Evolutionary conservation across 208 protist genomes (phyloP).

Genomic region (Herpetomonas tarakana): DNA sequence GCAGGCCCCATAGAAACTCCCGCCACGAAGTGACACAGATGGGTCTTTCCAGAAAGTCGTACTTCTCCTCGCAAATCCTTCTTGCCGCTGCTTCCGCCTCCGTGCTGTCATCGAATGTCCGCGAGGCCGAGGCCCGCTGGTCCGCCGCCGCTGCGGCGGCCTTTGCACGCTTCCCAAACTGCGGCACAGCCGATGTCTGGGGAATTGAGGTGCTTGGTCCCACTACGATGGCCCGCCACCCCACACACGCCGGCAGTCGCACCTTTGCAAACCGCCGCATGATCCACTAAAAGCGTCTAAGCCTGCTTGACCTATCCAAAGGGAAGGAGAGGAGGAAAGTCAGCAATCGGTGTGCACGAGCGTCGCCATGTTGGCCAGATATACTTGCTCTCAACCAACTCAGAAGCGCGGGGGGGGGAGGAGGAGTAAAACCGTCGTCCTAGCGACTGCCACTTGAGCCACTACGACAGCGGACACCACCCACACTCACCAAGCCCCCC

Average conservation of each 20-base stretch:
- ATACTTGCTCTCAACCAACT: no score
- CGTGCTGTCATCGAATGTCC: conserved; percentile 1
- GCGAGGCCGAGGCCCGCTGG: neutral
- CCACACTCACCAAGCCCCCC: no score
- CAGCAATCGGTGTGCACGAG: no score
- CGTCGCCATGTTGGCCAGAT: no score
- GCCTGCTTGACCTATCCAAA: no score
- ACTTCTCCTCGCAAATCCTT: conserved; percentile 52
- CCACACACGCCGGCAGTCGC: neutral
- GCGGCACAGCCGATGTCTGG: conserved; percentile 12
- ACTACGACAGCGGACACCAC: no score
- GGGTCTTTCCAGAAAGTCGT: conserved; percentile 74
- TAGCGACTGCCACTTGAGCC: no score
- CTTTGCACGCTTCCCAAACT: conserved; percentile 22
- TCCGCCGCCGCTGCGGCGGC: neutral
- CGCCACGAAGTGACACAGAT: conserved; percentile 55
- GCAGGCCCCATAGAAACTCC: conserved; percentile 61
- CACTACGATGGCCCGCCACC: conserved; percentile 22
- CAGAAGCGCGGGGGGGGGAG: no score
- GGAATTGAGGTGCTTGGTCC: conserved; percentile 31
- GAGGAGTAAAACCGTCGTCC: no score
- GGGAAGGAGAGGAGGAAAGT: no score
- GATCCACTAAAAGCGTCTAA: no score
- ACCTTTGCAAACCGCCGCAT: conserved; percentile 18
- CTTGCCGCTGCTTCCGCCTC: conserved; percentile 48